Evolutionary conservation across 257 asterid genomes (phyloP).

Genomic region (Vinca minor): DNA sequence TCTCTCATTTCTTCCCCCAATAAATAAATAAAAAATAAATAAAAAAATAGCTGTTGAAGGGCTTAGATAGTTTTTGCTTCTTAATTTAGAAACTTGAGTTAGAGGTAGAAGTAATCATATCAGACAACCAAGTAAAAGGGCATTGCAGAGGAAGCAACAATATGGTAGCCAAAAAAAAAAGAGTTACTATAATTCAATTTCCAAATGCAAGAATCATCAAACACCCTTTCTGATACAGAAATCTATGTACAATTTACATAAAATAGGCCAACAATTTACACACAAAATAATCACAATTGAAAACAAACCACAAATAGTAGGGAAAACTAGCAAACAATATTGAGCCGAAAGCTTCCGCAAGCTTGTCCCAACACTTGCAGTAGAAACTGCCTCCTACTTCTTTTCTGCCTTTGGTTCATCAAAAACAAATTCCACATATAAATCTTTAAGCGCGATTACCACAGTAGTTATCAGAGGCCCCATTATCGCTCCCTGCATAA

Average conservation of each 20-base stretch:
- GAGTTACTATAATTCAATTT: background rate
- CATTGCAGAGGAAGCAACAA: too few relatives aligned
- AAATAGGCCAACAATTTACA: background rate
- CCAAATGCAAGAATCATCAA: background rate
- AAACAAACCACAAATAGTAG: too few relatives aligned
- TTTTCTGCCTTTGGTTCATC: constrained; percentile 39
- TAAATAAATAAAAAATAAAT: too few relatives aligned
- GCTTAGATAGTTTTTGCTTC: too few relatives aligned
- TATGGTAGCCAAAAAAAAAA: too few relatives aligned
- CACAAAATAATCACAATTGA: too few relatives aligned
- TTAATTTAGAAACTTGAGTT: too few relatives aligned
- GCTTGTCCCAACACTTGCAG: background rate
- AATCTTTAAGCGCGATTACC: constrained; percentile 72
- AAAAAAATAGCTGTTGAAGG: too few relatives aligned
- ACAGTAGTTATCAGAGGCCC: constrained; percentile 88
- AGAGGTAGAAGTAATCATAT: too few relatives aligned
- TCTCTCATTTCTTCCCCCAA: too few relatives aligned
- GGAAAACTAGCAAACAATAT: background rate
- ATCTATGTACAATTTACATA: background rate
- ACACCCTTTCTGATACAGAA: background rate
- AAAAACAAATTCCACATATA: constrained; percentile 69
- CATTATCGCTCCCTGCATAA: constrained; percentile 88
- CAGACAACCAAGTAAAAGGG: too few relatives aligned
- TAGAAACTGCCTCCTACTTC: constrained; percentile 3
- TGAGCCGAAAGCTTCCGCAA: background rate